These are phyloP conservation scores for Dendrobium catenatum DNA, from an alignment of 106 monocot species.

Conservation along the genomic window DNA sequence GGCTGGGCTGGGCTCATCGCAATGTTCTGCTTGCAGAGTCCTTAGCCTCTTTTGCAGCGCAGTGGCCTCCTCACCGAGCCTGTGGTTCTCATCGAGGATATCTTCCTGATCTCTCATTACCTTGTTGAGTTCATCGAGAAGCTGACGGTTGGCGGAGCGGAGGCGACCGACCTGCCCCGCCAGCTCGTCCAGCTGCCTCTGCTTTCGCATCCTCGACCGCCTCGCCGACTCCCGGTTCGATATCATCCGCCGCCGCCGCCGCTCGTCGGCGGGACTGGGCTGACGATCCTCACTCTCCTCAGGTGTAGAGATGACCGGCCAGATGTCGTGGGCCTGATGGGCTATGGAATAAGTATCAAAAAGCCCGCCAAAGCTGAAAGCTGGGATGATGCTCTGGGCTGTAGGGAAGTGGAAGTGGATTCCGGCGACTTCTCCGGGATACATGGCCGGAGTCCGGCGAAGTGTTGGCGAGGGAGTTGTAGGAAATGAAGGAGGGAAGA, in stretches of 20 bases:
- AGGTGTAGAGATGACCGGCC: constrained; percentile 18
- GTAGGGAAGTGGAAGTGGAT: constrained; percentile 26
- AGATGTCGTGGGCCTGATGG: not conserved
- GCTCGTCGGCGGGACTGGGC: constrained; percentile 33
- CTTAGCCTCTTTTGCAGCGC: not conserved
- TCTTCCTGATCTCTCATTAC: constrained; percentile 27
- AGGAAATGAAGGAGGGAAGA: not conserved
- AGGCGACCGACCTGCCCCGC: constrained; percentile 53
- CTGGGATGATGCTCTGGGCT: not conserved
- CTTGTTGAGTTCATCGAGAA: constrained; percentile 72
- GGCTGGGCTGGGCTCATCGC: too few species aligned
- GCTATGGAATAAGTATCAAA: constrained; percentile 2
- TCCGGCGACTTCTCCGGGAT: constrained; percentile 57
- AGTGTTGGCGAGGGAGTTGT: not conserved
- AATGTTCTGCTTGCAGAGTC: too few species aligned
- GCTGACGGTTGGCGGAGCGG: constrained; percentile 43
- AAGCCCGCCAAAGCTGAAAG: constrained; percentile 13
- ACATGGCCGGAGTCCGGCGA: constrained; percentile 24
- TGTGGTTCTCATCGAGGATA: constrained; percentile 37
- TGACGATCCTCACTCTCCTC: constrained; percentile 43
- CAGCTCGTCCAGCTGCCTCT: constrained; percentile 75
- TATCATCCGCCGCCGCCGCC: constrained; percentile 70
- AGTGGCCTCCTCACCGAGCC: constrained; percentile 30
- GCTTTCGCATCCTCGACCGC: constrained; percentile 86
- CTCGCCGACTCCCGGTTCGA: constrained; percentile 89